Percentiles rank a stretch among this genome's conserved stretches.
Evolutionary conservation across 768 basidiomycete species (phyloP).

Genomic region (Lactarius pseudohatsudake): DNA sequence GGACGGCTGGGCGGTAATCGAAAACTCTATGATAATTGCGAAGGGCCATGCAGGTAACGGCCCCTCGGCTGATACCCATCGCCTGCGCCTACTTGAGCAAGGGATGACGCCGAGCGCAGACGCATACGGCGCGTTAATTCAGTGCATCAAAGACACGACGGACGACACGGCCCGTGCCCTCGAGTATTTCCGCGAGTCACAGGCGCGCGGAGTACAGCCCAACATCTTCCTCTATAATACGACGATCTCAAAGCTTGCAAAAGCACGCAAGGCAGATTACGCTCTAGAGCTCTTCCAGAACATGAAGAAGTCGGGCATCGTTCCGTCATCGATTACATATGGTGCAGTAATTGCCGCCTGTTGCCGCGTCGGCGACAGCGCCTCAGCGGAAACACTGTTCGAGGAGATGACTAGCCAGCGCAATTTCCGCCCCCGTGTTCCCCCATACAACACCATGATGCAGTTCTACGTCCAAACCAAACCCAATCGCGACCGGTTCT

Average conservation of each 20-base stretch:
- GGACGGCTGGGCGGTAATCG: constrained; percentile 70
- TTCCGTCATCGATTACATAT: constrained; percentile 86
- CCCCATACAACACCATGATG: constrained; percentile 99
- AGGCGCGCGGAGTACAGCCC: constrained; percentile 63
- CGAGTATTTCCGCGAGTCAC: constrained; percentile 78
- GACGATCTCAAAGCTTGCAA: constrained; percentile 92
- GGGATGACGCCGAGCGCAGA: constrained; percentile 82
- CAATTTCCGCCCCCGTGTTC: constrained; percentile 85
- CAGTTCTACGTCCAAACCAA: constrained; percentile 91
- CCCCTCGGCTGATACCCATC: constrained; percentile 78
- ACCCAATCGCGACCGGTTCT: constrained; percentile 74
- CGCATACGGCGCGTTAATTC: constrained; percentile 89
- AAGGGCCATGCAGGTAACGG: constrained; percentile 79
- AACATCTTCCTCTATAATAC: constrained; percentile 95
- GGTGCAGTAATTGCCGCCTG: constrained; percentile 94
- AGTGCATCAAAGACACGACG: constrained; percentile 87
- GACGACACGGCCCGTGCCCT: constrained; percentile 91
- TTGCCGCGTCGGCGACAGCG: constrained; percentile 86
- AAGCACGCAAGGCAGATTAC: constrained; percentile 89
- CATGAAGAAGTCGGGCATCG: constrained; percentile 68
- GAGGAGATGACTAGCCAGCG: constrained; percentile 71
- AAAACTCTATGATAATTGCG: constrained; percentile 88
- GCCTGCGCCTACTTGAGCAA: constrained; percentile 70
- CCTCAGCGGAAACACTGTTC: constrained; percentile 81
- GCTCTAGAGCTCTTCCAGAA: constrained; percentile 85